These are phyloP conservation scores for Bruguiera hainesii DNA, from an alignment of 441 rosid species.

Conservation along the genomic window DNA sequence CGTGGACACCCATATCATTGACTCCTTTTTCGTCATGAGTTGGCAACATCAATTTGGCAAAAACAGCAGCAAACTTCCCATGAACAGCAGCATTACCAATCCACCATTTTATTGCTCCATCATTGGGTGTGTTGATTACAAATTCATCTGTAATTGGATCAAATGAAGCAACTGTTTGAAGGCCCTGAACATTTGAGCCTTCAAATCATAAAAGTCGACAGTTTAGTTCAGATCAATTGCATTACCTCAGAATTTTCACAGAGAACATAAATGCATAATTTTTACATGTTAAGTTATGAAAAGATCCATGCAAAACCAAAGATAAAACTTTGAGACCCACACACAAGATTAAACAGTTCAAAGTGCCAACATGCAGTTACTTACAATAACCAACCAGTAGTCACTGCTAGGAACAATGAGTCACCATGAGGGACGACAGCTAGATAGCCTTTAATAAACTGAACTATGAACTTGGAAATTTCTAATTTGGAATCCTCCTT, in stretches of 20 bases:
- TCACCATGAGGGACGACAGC: neutral
- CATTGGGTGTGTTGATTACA: conserved; percentile 75
- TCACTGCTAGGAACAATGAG: neutral
- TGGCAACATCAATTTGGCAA: conserved; percentile 79
- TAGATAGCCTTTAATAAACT: neutral
- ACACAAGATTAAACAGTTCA: neutral
- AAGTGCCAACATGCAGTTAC: neutral
- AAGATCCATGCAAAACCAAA: neutral
- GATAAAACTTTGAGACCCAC: neutral
- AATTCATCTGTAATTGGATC: conserved; percentile 83
- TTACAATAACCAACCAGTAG: neutral
- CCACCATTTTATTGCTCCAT: conserved; percentile 99
- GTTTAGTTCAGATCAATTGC: conserved; percentile 8
- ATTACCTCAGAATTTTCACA: neutral
- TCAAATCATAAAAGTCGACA: conserved; percentile 22
- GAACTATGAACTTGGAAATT: neutral
- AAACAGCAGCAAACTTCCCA: conserved; percentile 96
- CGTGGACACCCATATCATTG: conserved; percentile 95
- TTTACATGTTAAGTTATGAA: neutral
- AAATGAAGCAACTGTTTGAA: conserved; percentile 83
- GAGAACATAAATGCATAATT: neutral
- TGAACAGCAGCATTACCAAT: conserved; percentile 99
- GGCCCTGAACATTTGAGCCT: conserved; percentile 97
- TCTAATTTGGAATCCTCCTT: neutral
- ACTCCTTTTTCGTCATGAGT: conserved; percentile 69